Evolutionary conservation across 163 green algal genomes (phyloP).

Genomic region (Chlorella variabilis): DNA sequence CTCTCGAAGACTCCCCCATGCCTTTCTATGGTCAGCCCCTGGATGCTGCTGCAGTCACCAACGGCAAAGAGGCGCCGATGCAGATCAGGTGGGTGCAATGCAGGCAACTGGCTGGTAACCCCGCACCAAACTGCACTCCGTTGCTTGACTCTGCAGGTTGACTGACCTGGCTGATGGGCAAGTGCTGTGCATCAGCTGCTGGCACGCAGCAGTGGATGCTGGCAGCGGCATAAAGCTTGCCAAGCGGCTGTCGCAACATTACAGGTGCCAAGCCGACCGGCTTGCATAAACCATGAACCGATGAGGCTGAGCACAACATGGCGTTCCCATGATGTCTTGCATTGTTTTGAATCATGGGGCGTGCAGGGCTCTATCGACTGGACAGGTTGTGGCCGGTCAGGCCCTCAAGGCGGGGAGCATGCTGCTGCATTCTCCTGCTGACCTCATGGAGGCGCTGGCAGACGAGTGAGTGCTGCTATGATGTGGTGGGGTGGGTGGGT

Average conservation of each 20-base stretch:
- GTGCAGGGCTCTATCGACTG: background rate
- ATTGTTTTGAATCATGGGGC: background rate
- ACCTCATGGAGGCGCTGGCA: too few species aligned
- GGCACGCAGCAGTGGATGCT: constrained; percentile 22
- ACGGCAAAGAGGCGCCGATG: background rate
- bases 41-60: background rate
- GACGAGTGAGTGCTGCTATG: too few species aligned
- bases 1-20: background rate
- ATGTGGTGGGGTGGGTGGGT: background rate
- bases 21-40: background rate
- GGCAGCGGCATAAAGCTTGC: constrained; percentile 5
- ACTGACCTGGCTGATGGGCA: constrained; percentile 3
- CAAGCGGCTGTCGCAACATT: constrained; percentile 3
- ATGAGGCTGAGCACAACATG: background rate
- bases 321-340: background rate
- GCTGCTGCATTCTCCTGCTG: too few species aligned
- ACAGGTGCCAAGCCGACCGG: too few species aligned
- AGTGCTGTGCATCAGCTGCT: constrained; percentile 11
- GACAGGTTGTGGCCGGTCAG: background rate
- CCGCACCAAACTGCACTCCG: background rate
- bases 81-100: background rate
- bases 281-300: too few species aligned
- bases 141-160: background rate
- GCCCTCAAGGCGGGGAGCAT: background rate
- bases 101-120: background rate